Evolutionary conservation across 73 alveolate genomes (phyloP).

Genomic region (Blepharisma stoltei): DNA sequence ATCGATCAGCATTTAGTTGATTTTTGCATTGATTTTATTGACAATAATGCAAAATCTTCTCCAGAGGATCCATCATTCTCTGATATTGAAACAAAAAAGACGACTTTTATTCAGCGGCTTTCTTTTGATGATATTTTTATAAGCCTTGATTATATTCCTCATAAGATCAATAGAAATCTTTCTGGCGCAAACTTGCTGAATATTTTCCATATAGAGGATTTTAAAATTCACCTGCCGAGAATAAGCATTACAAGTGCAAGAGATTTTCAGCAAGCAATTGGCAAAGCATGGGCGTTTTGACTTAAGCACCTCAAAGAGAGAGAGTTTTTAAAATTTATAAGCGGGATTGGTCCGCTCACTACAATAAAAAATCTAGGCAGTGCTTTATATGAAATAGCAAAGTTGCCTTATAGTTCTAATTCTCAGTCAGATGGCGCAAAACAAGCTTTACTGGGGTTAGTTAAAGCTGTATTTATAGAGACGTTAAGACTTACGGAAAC

Average conservation of each 20-base stretch:
- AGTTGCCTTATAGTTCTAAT: no score
- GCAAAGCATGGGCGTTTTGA: background rate
- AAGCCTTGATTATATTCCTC: slow-evolving; percentile 24
- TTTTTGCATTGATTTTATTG: background rate
- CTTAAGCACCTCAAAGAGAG: background rate
- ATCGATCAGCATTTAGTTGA: slow-evolving; percentile 23
- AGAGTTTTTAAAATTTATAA: background rate
- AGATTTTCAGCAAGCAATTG: background rate
- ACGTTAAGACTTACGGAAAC: no score
- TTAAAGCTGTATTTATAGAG: no score
- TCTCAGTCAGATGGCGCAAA: no score
- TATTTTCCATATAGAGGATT: background rate
- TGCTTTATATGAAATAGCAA: background rate
- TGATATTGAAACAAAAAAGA: background rate
- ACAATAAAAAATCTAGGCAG: background rate
- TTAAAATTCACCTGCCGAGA: slow-evolving; percentile 8
- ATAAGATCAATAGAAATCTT: slow-evolving; percentile 6
- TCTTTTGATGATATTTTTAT: background rate
- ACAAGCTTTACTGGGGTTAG: no score
- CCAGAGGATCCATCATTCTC: background rate
- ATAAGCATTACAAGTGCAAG: background rate
- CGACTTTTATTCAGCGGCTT: background rate
- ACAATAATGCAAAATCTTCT: background rate
- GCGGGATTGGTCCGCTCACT: slow-evolving; percentile 4
- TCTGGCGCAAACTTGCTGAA: slow-evolving; percentile 17